These are phyloP conservation scores for Monoraphidium neglectum DNA, from an alignment of 139 green algal genomes.

Conservation along the genomic window DNA sequence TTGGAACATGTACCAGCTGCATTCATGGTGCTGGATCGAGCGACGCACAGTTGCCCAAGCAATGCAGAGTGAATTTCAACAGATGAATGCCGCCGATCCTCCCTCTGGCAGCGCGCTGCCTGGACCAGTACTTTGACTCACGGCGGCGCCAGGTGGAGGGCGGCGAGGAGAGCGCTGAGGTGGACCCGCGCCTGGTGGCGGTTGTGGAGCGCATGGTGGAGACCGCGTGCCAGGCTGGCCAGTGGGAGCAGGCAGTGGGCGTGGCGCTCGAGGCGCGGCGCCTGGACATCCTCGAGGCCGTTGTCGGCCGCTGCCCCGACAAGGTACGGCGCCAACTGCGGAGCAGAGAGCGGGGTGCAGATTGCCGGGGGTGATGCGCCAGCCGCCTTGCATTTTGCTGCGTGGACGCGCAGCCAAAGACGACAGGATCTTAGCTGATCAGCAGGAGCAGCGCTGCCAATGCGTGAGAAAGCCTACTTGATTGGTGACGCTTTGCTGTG, in stretches of 20 bases:
- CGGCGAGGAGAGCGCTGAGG: slow-evolving; percentile 32
- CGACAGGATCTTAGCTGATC: not conserved
- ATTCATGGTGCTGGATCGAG: too few species aligned
- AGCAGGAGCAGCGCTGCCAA: too few species aligned
- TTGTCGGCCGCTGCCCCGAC: slow-evolving; percentile 34
- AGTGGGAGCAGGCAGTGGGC: slow-evolving; percentile 94
- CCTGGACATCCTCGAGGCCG: slow-evolving; percentile 88
- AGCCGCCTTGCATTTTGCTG: slow-evolving; percentile 5
- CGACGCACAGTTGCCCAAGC: too few species aligned
- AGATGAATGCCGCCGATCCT: too few species aligned
- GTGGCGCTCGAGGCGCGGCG: slow-evolving; percentile 90
- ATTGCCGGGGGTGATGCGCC: too few species aligned
- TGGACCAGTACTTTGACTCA: slow-evolving; percentile 94
- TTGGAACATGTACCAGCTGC: too few species aligned
- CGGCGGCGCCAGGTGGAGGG: slow-evolving; percentile 51
- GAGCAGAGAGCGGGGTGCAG: too few species aligned
- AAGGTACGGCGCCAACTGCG: too few species aligned
- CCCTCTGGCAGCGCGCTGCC: slow-evolving; percentile 75
- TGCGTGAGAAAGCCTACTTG: too few species aligned
- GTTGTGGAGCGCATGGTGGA: slow-evolving; percentile 97
- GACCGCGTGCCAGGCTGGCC: slow-evolving; percentile 76
- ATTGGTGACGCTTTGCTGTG: too few species aligned
- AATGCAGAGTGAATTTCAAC: too few species aligned
- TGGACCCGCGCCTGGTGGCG: slow-evolving; percentile 83
- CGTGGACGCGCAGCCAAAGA: slow-evolving; percentile 51